phyloP scores from a whole-genome alignment of 306 rosid species.

The Comarum palustre region DNA sequence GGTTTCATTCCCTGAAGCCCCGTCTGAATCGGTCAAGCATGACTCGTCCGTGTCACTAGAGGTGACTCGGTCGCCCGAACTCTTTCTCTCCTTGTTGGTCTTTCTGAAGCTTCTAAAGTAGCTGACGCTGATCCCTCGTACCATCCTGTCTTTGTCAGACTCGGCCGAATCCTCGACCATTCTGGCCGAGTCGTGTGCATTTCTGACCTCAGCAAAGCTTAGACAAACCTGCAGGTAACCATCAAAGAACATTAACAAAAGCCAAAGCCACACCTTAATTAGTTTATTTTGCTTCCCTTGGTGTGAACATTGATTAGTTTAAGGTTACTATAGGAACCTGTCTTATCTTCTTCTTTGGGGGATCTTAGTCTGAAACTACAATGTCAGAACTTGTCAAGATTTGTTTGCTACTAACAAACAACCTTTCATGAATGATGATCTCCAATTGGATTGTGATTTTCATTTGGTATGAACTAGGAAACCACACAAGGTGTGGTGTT shows the following conservation, averaged over 20 bases:
- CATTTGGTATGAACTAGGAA: neutral
- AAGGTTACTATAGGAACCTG: neutral
- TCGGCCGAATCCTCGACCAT: conserved; percentile 20
- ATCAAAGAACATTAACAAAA: neutral
- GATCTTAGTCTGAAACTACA: neutral
- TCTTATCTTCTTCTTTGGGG: neutral
- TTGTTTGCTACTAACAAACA: neutral
- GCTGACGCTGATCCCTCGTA: conserved; percentile 29
- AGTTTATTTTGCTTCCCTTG: conserved; percentile 1
- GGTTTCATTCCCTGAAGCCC: conserved; percentile 13
- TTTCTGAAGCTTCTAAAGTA: conserved; percentile 35
- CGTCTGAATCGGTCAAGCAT: conserved; percentile 37
- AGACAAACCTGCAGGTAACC: conserved; percentile 40
- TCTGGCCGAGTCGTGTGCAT: conserved; percentile 20
- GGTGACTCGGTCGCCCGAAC: neutral
- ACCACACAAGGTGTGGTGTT: neutral
- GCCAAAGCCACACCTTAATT: neutral
- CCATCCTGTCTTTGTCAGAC: conserved; percentile 24
- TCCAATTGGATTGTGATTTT: neutral
- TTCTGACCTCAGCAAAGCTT: conserved; percentile 39
- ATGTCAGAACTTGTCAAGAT: neutral
- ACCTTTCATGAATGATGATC: neutral
- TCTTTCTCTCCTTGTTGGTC: conserved; percentile 27
- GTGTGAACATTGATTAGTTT: neutral
- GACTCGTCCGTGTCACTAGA: conserved; percentile 37